Percentiles rank a stretch among this genome's conserved stretches.
Evolutionary conservation across 2,329 filamentous ascomycete genomes (phyloP).

Genomic region (Pestalotiopsis sp.): DNA sequence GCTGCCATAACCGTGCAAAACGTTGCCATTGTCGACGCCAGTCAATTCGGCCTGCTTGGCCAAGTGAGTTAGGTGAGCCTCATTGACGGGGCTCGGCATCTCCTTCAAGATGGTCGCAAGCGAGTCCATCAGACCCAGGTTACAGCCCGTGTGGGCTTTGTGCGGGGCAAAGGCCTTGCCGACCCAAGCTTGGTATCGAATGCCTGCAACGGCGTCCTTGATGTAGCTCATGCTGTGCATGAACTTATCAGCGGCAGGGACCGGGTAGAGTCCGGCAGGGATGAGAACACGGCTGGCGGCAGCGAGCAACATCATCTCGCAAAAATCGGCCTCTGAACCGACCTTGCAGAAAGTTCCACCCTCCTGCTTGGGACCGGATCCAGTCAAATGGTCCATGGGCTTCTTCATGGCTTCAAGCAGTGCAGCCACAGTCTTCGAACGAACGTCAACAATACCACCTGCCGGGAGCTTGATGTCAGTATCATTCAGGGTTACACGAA

Average conservation of each 20-base stretch:
- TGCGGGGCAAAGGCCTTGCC: slow-evolving; percentile 26
- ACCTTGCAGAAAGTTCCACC: background rate
- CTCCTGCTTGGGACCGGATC: too few relatives aligned
- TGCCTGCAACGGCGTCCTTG: slow-evolving; percentile 18
- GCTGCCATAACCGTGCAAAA: background rate
- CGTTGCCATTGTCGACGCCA: slow-evolving; percentile 7
- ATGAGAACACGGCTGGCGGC: slow-evolving; percentile 21
- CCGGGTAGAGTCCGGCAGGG: slow-evolving; percentile 21
- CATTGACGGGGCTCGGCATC: slow-evolving; percentile 20
- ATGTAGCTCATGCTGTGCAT: slow-evolving; percentile 22
- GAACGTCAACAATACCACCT: slow-evolving; percentile 21
- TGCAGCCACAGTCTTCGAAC: slow-evolving; percentile 18
- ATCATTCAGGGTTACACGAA: background rate
- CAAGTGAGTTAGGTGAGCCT: slow-evolving; percentile 9
- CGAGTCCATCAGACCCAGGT: slow-evolving; percentile 21
- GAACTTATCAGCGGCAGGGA: slow-evolving; percentile 21
- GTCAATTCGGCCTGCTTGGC: slow-evolving; percentile 1
- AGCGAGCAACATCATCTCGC: slow-evolving; percentile 30
- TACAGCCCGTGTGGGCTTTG: slow-evolving; percentile 23
- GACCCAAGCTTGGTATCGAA: slow-evolving; percentile 22
- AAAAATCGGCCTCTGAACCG: slow-evolving; percentile 22
- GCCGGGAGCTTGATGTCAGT: background rate
- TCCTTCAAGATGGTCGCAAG: slow-evolving; percentile 17
- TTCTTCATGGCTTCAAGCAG: slow-evolving; percentile 20
- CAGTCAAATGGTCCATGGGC: slow-evolving; percentile 15